phyloP scores from a whole-genome alignment of 2,329 filamentous ascomycete species.

The Aureobasidium sp. region DNA sequence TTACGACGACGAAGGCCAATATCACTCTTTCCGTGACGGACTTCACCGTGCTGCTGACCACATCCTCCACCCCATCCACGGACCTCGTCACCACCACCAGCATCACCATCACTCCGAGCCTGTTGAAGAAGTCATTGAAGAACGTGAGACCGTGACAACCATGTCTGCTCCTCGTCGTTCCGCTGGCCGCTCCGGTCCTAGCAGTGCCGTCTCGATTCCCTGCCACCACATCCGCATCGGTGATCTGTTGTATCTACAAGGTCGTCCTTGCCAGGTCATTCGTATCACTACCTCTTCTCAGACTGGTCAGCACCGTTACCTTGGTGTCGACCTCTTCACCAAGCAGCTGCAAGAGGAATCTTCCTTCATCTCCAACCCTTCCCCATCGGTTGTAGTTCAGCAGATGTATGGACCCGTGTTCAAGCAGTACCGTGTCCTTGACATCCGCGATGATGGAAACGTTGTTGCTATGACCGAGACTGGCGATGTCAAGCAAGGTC shows the following conservation, averaged over 20 bases:
- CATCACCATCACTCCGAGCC: slow-evolving; percentile 30
- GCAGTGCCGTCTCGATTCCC: slow-evolving; percentile 93
- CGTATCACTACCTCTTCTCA: slow-evolving; percentile 96
- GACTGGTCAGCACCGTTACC: slow-evolving; percentile 99
- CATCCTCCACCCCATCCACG: slow-evolving; percentile 55
- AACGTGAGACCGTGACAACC: slow-evolving; percentile 36
- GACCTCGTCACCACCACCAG: slow-evolving; percentile 41
- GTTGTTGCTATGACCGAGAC: slow-evolving; percentile 98
- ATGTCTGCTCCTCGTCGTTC: slow-evolving; percentile 29
- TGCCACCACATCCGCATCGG: slow-evolving; percentile 99
- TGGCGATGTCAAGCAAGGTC: slow-evolving; percentile 93
- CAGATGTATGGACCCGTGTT: slow-evolving; percentile 99
- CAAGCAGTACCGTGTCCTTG: slow-evolving; percentile 99
- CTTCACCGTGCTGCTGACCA: slow-evolving; percentile 58
- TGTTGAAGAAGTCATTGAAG: slow-evolving; percentile 37
- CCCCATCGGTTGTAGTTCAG: slow-evolving; percentile 93
- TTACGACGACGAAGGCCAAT: slow-evolving; percentile 71
- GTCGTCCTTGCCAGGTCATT: slow-evolving; percentile 99
- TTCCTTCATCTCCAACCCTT: slow-evolving; percentile 93
- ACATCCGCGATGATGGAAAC: slow-evolving; percentile 75
- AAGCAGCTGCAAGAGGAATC: slow-evolving; percentile 99
- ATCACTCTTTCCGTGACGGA: slow-evolving; percentile 66
- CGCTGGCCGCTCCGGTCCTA: slow-evolving; percentile 24
- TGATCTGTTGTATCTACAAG: slow-evolving; percentile 97
- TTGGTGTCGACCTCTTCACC: slow-evolving; percentile 99